Percentiles rank a stretch among this genome's conserved stretches.
Conservation (phyloP, 2,329 filamentous ascomycete species). For the Cercospora beticola region DNA sequence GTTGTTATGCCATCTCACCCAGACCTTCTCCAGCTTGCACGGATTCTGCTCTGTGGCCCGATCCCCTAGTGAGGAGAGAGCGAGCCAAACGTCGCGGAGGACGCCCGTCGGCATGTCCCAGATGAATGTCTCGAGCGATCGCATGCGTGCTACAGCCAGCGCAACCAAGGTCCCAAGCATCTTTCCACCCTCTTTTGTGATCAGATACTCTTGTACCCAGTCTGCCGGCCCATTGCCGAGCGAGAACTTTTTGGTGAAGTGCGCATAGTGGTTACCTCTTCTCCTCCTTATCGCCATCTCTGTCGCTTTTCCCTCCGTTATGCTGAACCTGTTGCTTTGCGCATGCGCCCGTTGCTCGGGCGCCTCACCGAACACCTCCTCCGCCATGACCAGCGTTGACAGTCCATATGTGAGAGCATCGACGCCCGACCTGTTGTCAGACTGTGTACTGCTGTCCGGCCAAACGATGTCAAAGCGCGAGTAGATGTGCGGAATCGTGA, state of each 20-base stretch:
- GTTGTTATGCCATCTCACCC: slow-evolving; percentile 83
- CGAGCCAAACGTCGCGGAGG: slow-evolving; percentile 76
- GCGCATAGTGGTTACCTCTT: slow-evolving; percentile 72
- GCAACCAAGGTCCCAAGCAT: slow-evolving; percentile 84
- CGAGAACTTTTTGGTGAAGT: slow-evolving; percentile 78
- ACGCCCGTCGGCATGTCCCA: slow-evolving; percentile 92
- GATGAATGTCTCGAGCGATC: slow-evolving; percentile 75
- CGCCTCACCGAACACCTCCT: slow-evolving; percentile 58
- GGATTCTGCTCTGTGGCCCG: slow-evolving; percentile 55
- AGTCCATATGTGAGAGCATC: slow-evolving; percentile 82
- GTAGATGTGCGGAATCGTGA: slow-evolving; percentile 78
- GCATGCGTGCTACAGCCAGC: slow-evolving; percentile 76
- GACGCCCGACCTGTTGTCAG: slow-evolving; percentile 68
- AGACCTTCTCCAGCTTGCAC: slow-evolving; percentile 70
- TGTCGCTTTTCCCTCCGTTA: slow-evolving; percentile 28
- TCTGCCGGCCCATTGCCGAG: slow-evolving; percentile 76
- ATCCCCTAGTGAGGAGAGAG: slow-evolving; percentile 69
- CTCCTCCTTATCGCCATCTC: slow-evolving; percentile 44
- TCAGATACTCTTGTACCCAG: slow-evolving; percentile 79
- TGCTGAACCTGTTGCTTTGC: slow-evolving; percentile 32
- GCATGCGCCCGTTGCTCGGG: slow-evolving; percentile 43
- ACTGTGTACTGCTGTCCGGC: slow-evolving; percentile 67
- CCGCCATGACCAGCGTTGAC: slow-evolving; percentile 73
- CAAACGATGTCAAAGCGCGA: slow-evolving; percentile 85
- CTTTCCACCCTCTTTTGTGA: slow-evolving; percentile 79